Base-by-base conservation (phyloP, 1,139 yeast species). In the Kodamaea sp. region DNA sequence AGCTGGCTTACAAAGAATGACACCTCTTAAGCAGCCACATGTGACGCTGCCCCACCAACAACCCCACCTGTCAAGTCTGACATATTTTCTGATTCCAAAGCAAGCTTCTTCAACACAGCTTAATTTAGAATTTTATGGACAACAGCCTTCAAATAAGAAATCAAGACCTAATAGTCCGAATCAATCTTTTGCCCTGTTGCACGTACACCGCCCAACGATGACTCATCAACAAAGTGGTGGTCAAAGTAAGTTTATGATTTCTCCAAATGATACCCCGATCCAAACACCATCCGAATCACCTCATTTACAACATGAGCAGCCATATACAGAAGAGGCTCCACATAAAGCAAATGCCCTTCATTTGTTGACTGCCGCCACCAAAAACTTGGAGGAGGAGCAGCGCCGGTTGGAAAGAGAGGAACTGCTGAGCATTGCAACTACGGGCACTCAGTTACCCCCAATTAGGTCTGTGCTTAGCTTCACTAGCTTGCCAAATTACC, bases 201-300 rank as follows among this genome's bases (percentile, higher is more conserved):
- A n/a, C 15, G 32, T 28, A 4, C 35, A 34, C 34, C 34, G 32
- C 27, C 42, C 36, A 29, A 33, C 32, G 26, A 30, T 8, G 34
- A 37, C 15, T 30, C 30, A 22, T n/a, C 20, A 15, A 4, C 20
- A 15, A 15, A 15, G 20, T 15, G 28, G 31, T 36, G 37, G 40
- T 32, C 37, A 35, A 23, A 38, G 37, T 27, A 45, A 44, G 36
- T 57, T 56, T 41, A 47, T 49, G 32, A 52, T 56, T 20, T 55
- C 68, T 8, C 73, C 73, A 3, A 55, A 54, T 38, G 71, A 66
- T 12, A 67, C 73, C 2, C 73, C 73, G 7, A 50, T 65, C 28
- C 70, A 65, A 42, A 70, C 76, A 0, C 76, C 76, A n/a, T 55
- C 62, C 24, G 73, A 69, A 39, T 64, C 73, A 27, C 76, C 76